These are phyloP conservation scores for Penicillium sp. DNA, from an alignment of 2,329 filamentous ascomycete genomes.

Conservation along the genomic window DNA sequence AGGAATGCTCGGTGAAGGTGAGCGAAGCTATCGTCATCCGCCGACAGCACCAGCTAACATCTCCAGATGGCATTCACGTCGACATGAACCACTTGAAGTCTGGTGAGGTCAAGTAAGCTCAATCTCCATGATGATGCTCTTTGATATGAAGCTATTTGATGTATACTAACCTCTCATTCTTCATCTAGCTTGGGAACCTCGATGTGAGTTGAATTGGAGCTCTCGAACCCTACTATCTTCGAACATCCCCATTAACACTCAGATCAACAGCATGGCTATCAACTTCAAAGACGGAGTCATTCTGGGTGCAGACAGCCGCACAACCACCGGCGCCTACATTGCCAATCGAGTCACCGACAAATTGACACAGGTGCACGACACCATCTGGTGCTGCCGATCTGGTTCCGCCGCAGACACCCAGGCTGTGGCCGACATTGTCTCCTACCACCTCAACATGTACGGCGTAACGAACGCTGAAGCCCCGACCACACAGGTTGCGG, in stretches of 20 bases:
- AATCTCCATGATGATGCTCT: not conserved
- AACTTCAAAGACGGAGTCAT: constrained; percentile 99
- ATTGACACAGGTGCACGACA: constrained; percentile 96
- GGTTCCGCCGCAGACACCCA: constrained; percentile 97
- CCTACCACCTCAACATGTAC: constrained; percentile 93
- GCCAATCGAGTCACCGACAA: constrained; percentile 99
- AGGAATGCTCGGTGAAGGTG: constrained; percentile 49
- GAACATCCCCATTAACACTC: constrained; percentile 28
- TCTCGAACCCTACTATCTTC: constrained; percentile 14
- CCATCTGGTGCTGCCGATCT: constrained; percentile 98
- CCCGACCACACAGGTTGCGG: constrained; percentile 92
- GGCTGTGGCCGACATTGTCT: constrained; percentile 95
- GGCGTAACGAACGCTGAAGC: constrained; percentile 84
- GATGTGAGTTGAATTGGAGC: constrained; percentile 63
- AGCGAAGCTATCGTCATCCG: constrained; percentile 24
- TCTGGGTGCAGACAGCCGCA: constrained; percentile 92
- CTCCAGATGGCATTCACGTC: constrained; percentile 92
- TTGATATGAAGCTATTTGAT: constrained; percentile 3
- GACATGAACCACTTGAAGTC: constrained; percentile 99
- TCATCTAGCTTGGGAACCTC: constrained; percentile 81
- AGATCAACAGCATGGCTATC: constrained; percentile 78
- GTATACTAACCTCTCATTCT: constrained; percentile 32
- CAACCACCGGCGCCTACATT: constrained; percentile 96
- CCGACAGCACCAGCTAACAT: constrained; percentile 20
- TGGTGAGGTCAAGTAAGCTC: constrained; percentile 92